Evolutionary conservation across 1,284 basidiomycete genomes (phyloP), one percentile per base, ranked within the genome.

Genomic region (Ceraceosorus guamensis): DNA sequence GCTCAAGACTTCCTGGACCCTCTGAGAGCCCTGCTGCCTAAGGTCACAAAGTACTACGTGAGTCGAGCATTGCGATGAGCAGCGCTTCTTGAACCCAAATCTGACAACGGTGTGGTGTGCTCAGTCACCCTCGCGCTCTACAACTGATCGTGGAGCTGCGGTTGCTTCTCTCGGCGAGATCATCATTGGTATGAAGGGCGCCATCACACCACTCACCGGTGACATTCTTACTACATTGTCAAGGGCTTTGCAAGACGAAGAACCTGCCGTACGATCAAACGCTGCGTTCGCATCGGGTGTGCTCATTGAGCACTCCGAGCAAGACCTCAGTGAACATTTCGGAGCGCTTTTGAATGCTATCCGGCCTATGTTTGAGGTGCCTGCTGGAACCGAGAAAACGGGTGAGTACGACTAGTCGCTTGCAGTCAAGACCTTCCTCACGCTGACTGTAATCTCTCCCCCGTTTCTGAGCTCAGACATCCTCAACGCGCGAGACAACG

Each of bases 161-260:
- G 88, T 97, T 58, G 95, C 95, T 33, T 89, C 87, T 63, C 81
- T 99, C 32, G 93, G 92, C 50, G 95, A 98, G 80, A 89, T 97
- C 67, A 92, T 95, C 74, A 85, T 87, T 33, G 91, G 91, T 50
- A 87, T 98, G 82, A 91, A 93, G 81, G 78, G 77, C 50, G 85
- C 87, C 33, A 83, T 97, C 63, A 93, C 91, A 0, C 85, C 87
- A 13, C 89, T 84, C 75, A 96, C 95, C 2, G 64, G 67, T 44
- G 83, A 88, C 46, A 63, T 76, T n/a, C 67, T 76, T 44, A 62
- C 69, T 24, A 52, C 71, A 33, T 65, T 76, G 11, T 76, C 73
- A 43, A 67, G 71, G 33, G 91, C 89, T 7, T 82, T 98, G 33
- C 78, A 83, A 60, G 95, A 98, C 74, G 80, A 83, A 41, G 93